Conservation (phyloP, 306 rosid species). For the Prunus padus region DNA sequence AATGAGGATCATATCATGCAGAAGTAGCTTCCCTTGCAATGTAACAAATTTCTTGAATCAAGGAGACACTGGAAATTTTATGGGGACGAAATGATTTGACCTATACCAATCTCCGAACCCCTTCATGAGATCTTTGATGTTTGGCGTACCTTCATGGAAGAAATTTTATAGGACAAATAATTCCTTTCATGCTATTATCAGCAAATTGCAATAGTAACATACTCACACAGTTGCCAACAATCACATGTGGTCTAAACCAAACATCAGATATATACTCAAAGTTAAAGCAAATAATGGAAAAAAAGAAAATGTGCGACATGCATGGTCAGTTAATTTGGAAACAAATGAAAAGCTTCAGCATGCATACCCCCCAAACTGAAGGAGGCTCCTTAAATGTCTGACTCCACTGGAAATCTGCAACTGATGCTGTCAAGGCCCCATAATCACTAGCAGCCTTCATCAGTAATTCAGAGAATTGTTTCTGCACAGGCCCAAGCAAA, state of each 20-base stretch:
- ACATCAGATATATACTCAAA: neutral
- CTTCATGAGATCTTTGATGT: neutral
- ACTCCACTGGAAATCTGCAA: conserved; percentile 97
- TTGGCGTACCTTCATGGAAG: neutral
- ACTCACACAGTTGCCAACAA: neutral
- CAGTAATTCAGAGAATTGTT: conserved; percentile 88
- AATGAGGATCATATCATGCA: conserved; percentile 4
- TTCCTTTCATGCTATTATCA: neutral
- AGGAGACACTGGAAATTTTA: neutral
- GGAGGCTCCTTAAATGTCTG: conserved; percentile 96
- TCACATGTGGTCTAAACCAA: neutral
- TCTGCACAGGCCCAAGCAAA: conserved; percentile 55
- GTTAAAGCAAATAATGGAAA: conserved; percentile 4
- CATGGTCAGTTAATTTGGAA: neutral
- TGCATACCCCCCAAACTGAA: conserved; percentile 94
- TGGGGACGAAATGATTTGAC: neutral
- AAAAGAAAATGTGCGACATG: neutral
- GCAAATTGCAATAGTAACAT: neutral
- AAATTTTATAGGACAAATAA: neutral
- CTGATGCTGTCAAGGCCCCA: conserved; percentile 93
- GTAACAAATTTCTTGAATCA: neutral
- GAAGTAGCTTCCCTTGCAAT: neutral
- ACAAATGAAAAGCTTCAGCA: conserved; percentile 26
- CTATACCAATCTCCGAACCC: neutral
- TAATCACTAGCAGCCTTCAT: conserved; percentile 99